These are phyloP conservation scores for Neurospora sp. DNA, from an alignment of 2,329 filamentous ascomycete species.

Conservation along the genomic window DNA sequence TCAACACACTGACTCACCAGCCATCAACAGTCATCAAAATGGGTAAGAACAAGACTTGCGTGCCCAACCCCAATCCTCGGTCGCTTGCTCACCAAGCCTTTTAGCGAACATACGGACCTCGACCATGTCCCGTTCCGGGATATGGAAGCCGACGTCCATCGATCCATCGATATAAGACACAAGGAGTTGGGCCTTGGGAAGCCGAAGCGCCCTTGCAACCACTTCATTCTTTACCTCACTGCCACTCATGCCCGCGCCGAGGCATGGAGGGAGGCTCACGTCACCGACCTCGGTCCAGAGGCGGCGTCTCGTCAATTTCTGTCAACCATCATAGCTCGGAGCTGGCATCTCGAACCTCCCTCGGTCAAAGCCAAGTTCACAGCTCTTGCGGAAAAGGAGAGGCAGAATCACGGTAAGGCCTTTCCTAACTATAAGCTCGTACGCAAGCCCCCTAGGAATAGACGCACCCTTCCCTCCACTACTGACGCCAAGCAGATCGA, in stretches of 20 bases:
- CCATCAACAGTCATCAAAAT: not conserved
- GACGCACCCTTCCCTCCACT: not conserved
- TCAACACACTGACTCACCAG: not conserved
- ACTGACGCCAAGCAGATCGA: not conserved
- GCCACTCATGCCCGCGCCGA: not conserved
- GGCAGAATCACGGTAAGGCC: not conserved
- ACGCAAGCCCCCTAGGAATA: not conserved
- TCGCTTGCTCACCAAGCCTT: not conserved
- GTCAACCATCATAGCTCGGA: not conserved
- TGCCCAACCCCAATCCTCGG: not conserved
- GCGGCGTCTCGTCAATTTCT: not conserved
- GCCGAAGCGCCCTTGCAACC: not conserved
- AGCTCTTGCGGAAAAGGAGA: not conserved
- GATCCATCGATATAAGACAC: not conserved
- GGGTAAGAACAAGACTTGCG: not conserved
- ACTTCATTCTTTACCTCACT: not conserved
- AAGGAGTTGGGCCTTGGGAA: not conserved
- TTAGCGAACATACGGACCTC: not conserved
- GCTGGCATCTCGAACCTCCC: not conserved
- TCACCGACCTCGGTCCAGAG: not conserved
- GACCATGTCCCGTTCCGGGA: not conserved
- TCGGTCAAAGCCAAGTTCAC: not conserved
- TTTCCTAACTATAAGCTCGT: not conserved
- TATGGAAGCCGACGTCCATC: not conserved
- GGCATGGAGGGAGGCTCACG: not conserved